Evolutionary conservation across 768 basidiomycete genomes (phyloP), one percentile per base, ranked within the genome.

Genomic region (Kwoniella mangroviensis): DNA sequence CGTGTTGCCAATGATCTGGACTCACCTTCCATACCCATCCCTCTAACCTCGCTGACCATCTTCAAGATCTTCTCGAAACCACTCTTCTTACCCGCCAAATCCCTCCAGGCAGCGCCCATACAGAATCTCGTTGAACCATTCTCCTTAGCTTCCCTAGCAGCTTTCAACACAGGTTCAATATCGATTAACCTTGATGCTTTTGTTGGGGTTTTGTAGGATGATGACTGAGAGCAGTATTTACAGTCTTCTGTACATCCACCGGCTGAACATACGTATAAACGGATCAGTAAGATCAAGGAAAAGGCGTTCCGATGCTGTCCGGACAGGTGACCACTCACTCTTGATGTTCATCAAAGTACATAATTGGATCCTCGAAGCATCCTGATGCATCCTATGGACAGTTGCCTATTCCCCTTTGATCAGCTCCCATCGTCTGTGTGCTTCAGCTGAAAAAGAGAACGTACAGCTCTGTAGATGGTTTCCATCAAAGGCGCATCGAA

Each of bases 271-370:
- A 34, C 3, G 34, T 34, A 7, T 7, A 34, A 34, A 34, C 6
- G 34, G 34, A 34, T 34, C 9, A 34, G 34, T 34, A 34, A 34
- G 34, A 7, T 34, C 34, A 34, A 34, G 34, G 34, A 7, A 34
- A 34, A 34, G 4, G 34, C 34, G 34, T 34, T 4, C 34, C 34
- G 34, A 6, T 34, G 34, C 34, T 34, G 34, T 34, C 34, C 34
- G 34, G 34, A 34, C 34, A 34, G 34, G 34, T 34, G 1, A 34
- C 1, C 34, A 34, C 91, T 74, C 83, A 92, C 94, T 94, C 85
- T 98, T 98, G 84, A 98, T 98, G 82, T 98, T 98, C 91, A 98
- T 94, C 40, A 98, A 87, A 4, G 96, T 98, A 77, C 95, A 98
- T 41, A 98, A 87, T 84, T 98, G 96, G 40, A 98, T 89, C 86